Evolutionary conservation across 2,329 filamentous ascomycete genomes (phyloP), one percentile per base, ranked within the genome.

Genomic region (Fusarium sp.): DNA sequence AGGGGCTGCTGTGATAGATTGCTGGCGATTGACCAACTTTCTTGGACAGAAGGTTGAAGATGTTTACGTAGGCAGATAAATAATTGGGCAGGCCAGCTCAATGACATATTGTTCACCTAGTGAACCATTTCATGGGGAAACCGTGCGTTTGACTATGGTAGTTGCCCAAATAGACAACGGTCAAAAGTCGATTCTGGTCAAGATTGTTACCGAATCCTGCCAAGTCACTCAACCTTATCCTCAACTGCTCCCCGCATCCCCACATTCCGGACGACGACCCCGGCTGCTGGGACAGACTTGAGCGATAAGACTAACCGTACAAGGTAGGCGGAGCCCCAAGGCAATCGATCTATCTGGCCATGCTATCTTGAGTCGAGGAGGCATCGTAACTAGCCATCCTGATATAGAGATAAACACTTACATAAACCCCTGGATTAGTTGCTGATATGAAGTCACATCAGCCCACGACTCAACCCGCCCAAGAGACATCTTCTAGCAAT

Each of bases 11-110:
- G 50, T 75, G 2, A 73, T 75, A 46, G 73, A 75, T 40, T 75
- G 73, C 9, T 75, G 74, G 25, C 49, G 67, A 10, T 47, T 75
- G 40, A 75, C 72, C 3, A 75, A 75, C 30, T 75, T 75, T 23
- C 70, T 67, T 6, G 67, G 71, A 4, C 35, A 54, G 19, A 30
- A 40, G 23, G 50, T 54, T 37, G 23, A 54, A 3, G 50, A 54
- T 40, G 50, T 54, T 16, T 54, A 54, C 18, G 50, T 54, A n/a
- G 50, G 35, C 6, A 54, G 25, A 54, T 54, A 40, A 16, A 30
- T 5, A 16, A 49, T 49, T 18, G 9, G 16, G 6, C 9, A 9
- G 28, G 15, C 4, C 2, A 6, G 9, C 13, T 21, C 13, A 8
- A 28, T 47, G 18, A 5, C 9, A 21, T 21, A 2, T 15, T 1